phyloP scores from a whole-genome alignment of 2,329 filamentous ascomycete genomes.

The Lecanicillium sp. region DNA sequence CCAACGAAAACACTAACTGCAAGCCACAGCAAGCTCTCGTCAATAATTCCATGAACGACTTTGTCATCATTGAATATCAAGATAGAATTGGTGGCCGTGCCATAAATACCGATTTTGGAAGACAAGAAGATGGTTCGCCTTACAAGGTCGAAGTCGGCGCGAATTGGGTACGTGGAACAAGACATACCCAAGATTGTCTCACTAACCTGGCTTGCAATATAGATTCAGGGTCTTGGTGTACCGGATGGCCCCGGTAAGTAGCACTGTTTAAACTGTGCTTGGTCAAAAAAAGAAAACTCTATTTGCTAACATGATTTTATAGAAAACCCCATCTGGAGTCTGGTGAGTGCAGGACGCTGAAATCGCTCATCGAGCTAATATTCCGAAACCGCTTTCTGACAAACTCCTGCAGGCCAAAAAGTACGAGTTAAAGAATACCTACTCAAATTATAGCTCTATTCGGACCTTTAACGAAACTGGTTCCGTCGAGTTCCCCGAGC shows the following conservation, averaged over 20 bases:
- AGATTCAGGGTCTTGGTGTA: slow-evolving; percentile 13
- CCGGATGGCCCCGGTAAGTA: slow-evolving; percentile 17
- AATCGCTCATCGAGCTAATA: background rate
- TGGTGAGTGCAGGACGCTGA: slow-evolving; percentile 21
- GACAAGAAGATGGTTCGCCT: slow-evolving; percentile 36
- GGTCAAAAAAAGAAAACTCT: background rate
- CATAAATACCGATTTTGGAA: slow-evolving; percentile 48
- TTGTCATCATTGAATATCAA: slow-evolving; percentile 57
- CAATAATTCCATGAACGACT: slow-evolving; percentile 54
- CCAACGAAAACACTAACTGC: background rate
- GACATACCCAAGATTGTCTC: no score
- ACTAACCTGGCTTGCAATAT: background rate
- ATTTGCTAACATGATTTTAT: slow-evolving; percentile 8
- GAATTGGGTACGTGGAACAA: slow-evolving; percentile 44
- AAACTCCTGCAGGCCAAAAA: slow-evolving; percentile 37
- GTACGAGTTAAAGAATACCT: slow-evolving; percentile 44
- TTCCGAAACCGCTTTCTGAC: background rate
- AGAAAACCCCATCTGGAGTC: slow-evolving; percentile 55
- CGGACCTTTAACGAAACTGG: slow-evolving; percentile 53
- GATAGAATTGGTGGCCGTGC: slow-evolving; percentile 55
- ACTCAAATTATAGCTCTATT: slow-evolving; percentile 51
- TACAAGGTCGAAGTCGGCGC: slow-evolving; percentile 57
- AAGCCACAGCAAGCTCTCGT: slow-evolving; percentile 40
- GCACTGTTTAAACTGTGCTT: background rate
- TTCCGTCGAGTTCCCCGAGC: slow-evolving; percentile 35